Conservation (phyloP, 805 yeast genomes). For the Saturnispora saitoi region DNA sequence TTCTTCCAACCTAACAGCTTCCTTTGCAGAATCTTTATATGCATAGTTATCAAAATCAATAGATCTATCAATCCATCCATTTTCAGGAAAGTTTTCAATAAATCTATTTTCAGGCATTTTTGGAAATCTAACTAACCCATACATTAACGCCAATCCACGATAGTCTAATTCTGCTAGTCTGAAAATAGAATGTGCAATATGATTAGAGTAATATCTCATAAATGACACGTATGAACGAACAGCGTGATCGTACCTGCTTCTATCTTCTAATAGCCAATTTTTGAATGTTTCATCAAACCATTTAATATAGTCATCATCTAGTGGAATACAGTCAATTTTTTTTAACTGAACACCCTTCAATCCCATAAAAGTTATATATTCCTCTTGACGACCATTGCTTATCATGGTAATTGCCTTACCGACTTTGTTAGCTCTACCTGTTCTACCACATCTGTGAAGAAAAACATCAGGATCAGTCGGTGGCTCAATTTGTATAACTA, state of each 20-base stretch:
- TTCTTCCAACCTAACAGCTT: constrained; percentile 50
- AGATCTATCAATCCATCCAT: constrained; percentile 61
- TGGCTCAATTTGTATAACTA: constrained; percentile 90
- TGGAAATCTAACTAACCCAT: constrained; percentile 78
- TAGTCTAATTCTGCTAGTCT: constrained; percentile 65
- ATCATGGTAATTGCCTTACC: constrained; percentile 77
- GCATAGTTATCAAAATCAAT: constrained; percentile 61
- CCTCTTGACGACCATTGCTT: constrained; percentile 69
- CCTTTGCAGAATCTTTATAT: constrained; percentile 59
- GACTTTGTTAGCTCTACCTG: constrained; percentile 81
- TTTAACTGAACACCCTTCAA: constrained; percentile 56
- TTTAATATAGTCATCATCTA: constrained; percentile 12
- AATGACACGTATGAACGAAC: constrained; percentile 76
- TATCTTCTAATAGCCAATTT: constrained; percentile 59
- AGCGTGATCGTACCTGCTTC: constrained; percentile 77
- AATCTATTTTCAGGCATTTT: constrained; percentile 83
- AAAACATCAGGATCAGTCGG: constrained; percentile 91
- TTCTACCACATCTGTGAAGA: constrained; percentile 89
- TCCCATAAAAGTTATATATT: constrained; percentile 68
- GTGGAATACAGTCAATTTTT: constrained; percentile 26
- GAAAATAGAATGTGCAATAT: constrained; percentile 81
- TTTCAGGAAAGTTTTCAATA: constrained; percentile 47
- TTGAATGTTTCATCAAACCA: constrained; percentile 29
- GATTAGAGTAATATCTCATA: constrained; percentile 78
- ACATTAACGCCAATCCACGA: constrained; percentile 60